phyloP scores from a whole-genome alignment of 805 yeast genomes.

The Candida coquimbonensis region DNA sequence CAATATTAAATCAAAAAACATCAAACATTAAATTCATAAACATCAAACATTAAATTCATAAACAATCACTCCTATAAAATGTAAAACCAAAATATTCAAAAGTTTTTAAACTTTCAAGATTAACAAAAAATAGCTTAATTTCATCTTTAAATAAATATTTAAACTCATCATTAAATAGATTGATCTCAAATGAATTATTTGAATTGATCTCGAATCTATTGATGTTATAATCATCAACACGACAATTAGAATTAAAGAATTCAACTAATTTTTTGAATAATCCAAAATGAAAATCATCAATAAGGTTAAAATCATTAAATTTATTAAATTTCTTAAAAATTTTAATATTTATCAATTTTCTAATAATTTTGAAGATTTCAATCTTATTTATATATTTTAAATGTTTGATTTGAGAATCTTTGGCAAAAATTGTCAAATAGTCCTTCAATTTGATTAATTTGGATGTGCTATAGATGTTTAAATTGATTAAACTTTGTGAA shows the following conservation, averaged over 20 bases:
- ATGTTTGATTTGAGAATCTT: neutral
- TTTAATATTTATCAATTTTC: constrained; percentile 9
- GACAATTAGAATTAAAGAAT: constrained; percentile 10
- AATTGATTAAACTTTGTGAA: too few species aligned
- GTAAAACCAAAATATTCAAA: constrained; percentile 7
- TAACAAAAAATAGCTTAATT: constrained; percentile 1
- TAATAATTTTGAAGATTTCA: constrained; percentile 5
- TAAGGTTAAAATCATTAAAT: constrained; percentile 5
- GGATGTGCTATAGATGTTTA: too few species aligned
- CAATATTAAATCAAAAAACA: too few species aligned
- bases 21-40: neutral
- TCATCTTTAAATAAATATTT: constrained; percentile 7
- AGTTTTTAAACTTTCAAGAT: neutral
- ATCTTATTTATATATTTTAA: constrained; percentile 2
- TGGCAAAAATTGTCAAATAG: neutral
- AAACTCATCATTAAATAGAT: constrained; percentile 4
- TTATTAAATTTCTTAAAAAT: constrained; percentile 7
- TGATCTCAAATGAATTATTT: neutral
- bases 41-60: too few species aligned
- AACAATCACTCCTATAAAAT: constrained; percentile 1
- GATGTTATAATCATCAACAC: constrained; percentile 16
- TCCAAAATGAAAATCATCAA: constrained; percentile 16
- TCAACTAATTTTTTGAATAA: constrained; percentile 13
- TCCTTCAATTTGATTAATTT: too few species aligned
- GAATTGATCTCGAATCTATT: neutral